Evolutionary conservation across 345 rosid species (phyloP), one percentile per base, ranked within the genome.

Genomic region (Laguncularia racemosa): DNA sequence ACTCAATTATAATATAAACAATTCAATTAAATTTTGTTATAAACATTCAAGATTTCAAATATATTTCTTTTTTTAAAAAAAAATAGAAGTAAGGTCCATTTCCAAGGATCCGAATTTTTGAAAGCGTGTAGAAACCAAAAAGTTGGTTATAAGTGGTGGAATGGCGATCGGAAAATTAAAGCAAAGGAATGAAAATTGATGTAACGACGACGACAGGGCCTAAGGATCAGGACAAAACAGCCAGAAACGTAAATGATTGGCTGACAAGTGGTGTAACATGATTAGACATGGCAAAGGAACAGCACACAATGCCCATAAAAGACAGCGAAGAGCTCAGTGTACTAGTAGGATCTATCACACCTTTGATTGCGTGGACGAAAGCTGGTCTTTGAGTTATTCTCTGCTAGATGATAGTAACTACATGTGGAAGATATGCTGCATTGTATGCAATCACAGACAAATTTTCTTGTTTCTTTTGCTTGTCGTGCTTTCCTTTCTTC

Each of bases 281-380:
- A 78, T 71, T 71, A 47, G 71, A 57, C 61, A 52, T 2, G 44
- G 45, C 18, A 11, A 15, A 46, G 28, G 40, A 9, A 33, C 40
- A 33, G 3, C 11, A 23, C 52, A 23, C 44, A 28, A 46, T 14
- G 40, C 40, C 7, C 9, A 33, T 6, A 6, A 23, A 7, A 33
- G 40, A 33, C 40, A 33, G 9, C 11, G 7, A 33, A 33, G 9
- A 33, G 40, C 40, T 33, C 46, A 18, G 18, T 62, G 16, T 62
- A 44, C 19, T 63, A 46, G 60, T 47, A 74, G 38, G 71, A 61
- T 60, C 71, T 44, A 71, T 78, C 82, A 78, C 82, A 78, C 73
- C 79, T 63, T 69, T 63, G 75, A 69, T 78, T 60, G 79, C 79
- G 83, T 78, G 75, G 83, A 78, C 71, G 79, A 66, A 63, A 69